phyloP scores from a whole-genome alignment of 2,329 filamentous ascomycete genomes.

The Fusarium sp. region DNA sequence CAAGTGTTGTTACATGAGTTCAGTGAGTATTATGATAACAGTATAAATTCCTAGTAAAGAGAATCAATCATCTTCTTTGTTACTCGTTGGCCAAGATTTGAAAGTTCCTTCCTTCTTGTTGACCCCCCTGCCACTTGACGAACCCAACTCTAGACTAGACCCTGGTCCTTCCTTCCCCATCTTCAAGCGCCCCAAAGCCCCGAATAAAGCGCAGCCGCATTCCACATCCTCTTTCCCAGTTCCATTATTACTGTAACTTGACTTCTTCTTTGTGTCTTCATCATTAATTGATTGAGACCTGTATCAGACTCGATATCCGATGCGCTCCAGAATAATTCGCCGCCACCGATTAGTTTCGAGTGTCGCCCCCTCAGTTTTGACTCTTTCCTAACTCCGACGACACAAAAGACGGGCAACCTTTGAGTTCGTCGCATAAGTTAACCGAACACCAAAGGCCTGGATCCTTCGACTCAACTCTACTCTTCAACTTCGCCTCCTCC shows the following conservation, averaged over 20 bases:
- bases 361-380: not conserved
- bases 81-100: not conserved
- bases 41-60: not conserved
- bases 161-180: conserved; percentile 22
- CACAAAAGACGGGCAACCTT: not conserved
- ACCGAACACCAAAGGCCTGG: conserved; percentile 9
- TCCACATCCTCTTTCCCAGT: not conserved
- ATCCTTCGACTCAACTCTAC: conserved; percentile 14
- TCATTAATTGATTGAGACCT: not conserved
- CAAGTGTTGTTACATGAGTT: not conserved
- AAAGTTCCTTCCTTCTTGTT: not conserved
- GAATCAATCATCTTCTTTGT: not conserved
- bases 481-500: conserved; percentile 32
- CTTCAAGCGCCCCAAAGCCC: conserved; percentile 15
- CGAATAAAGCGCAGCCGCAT: conserved; percentile 31
- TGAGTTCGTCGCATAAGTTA: conserved; percentile 5
- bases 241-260: not conserved
- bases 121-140: not conserved
- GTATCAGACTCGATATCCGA: not conserved
- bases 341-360: conserved; percentile 5
- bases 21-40: not conserved
- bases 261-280: not conserved
- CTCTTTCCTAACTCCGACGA: not conserved
- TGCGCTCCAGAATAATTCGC: conserved; percentile 6
- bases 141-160: not conserved